A percentile compares a stretch with the other conserved stretches of the same genome.
Evolutionary conservation across 768 basidiomycete genomes (phyloP).

Genomic region (Tylopilus balloui): DNA sequence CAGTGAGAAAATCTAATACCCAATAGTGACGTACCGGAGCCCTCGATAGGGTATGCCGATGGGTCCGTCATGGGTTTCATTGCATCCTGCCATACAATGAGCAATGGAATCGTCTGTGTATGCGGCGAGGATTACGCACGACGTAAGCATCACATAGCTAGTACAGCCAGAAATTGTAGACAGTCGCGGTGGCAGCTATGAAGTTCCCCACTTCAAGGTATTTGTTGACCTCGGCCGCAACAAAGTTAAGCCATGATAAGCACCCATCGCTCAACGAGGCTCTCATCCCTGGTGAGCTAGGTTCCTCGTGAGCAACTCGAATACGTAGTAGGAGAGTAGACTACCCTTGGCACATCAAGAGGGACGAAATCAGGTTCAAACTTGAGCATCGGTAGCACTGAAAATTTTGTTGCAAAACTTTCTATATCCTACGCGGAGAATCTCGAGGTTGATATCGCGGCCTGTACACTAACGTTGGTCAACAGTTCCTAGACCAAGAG

Average conservation of each 20-base stretch:
- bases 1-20: neutral
- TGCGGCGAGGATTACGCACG: slow-evolving; percentile 42
- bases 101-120: neutral
- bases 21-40: slow-evolving; percentile 51
- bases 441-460: slow-evolving; percentile 96
- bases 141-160: slow-evolving; percentile 99
- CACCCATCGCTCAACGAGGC: slow-evolving; percentile 92
- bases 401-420: slow-evolving; percentile 99
- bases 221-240: slow-evolving; percentile 71
- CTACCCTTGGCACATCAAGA: slow-evolving; percentile 60
- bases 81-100: slow-evolving; percentile 64
- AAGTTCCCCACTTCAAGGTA: slow-evolving; percentile 81
- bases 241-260: slow-evolving; percentile 88
- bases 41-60: slow-evolving; percentile 78
- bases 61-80: slow-evolving; percentile 98
- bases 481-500: neutral
- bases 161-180: slow-evolving; percentile 95
- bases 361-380: slow-evolving; percentile 83
- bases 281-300: slow-evolving; percentile 85
- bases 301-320: slow-evolving; percentile 7
- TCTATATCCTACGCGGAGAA: slow-evolving; percentile 92
- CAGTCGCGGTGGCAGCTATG: slow-evolving; percentile 81
- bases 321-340: slow-evolving; percentile 8
- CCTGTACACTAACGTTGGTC: slow-evolving; percentile 45
- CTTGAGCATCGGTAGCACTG: slow-evolving; percentile 98